Conservation (phyloP, 805 yeast genomes). For the Wickerhamomyces xylosicus region DNA sequence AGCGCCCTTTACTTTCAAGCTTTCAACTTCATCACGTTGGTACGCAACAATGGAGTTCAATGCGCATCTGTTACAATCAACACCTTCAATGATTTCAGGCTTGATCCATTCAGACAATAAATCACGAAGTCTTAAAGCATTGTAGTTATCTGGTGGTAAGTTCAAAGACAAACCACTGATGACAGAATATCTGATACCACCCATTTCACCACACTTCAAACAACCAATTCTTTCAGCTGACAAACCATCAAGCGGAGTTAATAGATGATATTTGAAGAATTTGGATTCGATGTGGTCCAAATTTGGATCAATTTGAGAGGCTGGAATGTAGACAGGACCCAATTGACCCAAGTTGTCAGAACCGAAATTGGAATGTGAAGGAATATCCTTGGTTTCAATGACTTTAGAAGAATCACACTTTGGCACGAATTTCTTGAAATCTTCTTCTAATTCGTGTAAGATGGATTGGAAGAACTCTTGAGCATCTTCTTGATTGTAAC, state of each 20-base stretch:
- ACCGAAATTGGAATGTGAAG: conserved; percentile 26
- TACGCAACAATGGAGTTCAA: conserved; percentile 48
- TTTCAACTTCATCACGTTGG: conserved; percentile 27
- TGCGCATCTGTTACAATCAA: conserved; percentile 91
- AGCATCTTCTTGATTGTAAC: conserved; percentile 93
- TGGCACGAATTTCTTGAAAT: conserved; percentile 25
- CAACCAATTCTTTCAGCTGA: conserved; percentile 88
- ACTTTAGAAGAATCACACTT: conserved; percentile 1
- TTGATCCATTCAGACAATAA: conserved; percentile 57
- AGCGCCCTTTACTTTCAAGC: conserved; percentile 17
- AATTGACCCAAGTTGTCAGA: conserved; percentile 43
- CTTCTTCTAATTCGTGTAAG: conserved; percentile 55
- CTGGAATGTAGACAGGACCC: conserved; percentile 63
- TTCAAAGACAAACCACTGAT: conserved; percentile 66
- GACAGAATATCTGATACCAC: conserved; percentile 80
- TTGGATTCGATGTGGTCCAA: conserved; percentile 29
- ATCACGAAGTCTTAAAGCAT: conserved; percentile 35
- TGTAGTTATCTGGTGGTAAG: conserved; percentile 40
- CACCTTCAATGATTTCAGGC: conserved; percentile 86
- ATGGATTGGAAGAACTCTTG: conserved; percentile 88
- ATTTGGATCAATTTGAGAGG: conserved; percentile 69
- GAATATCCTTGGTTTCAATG: conserved; percentile 19
- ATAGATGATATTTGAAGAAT: conserved; percentile 41
- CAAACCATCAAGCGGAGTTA: conserved; percentile 90
- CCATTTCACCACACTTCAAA: conserved; percentile 83